Base-by-base conservation (phyloP, 305 asterid genomes). In the Fraxinus greggii region DNA sequence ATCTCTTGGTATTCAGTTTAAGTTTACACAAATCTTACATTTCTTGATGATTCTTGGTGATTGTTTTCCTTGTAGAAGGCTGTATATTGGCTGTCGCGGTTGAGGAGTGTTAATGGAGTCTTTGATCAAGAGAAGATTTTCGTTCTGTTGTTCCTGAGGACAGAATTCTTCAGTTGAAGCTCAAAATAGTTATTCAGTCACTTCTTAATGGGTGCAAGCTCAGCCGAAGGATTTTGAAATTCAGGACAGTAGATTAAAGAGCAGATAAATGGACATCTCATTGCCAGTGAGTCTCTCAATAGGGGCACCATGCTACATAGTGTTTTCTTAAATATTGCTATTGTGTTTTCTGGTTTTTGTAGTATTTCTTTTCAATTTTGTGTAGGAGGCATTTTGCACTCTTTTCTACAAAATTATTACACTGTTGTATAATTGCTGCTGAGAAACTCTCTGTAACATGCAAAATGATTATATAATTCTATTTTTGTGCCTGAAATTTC, bases 401-500 rank as follows among this genome's bases (percentile, higher is more conserved):
- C 40, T 69, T 5, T 69, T 33, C 4, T 69, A 69, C 74, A 67
- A 67, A 67, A 5, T 29, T 51, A 48, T 51, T 28, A 67, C 74
- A 28, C 36, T 65, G 73, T 24, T 13, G 75, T 69, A 69, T 13
- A 29, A 28, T 29, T 69, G 75, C 24, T 69, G 40, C 15, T 15
- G 42, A 69, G 63, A 51, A 51, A 51, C 63, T 51, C n/a, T 45
- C 3, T 61, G 40, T 69, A 69, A 31, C 75, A 15, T 69, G 12
- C 24, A 28, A 69, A 69, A 69, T 17, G 15, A 15, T 69, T 69
- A 69, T 28, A 29, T 24, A 31, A n/a, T 63, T 63, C 24, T 67
- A 29, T 69, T 69, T 69, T 69, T 69, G 75, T 69, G 75, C 23
- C 33, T 69, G 73, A 28, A 65, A 65, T 65, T 65, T 31, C 38